phyloP scores from a whole-genome alignment of 352 stramenopile genomes.

The Globisporangium paddicum region DNA sequence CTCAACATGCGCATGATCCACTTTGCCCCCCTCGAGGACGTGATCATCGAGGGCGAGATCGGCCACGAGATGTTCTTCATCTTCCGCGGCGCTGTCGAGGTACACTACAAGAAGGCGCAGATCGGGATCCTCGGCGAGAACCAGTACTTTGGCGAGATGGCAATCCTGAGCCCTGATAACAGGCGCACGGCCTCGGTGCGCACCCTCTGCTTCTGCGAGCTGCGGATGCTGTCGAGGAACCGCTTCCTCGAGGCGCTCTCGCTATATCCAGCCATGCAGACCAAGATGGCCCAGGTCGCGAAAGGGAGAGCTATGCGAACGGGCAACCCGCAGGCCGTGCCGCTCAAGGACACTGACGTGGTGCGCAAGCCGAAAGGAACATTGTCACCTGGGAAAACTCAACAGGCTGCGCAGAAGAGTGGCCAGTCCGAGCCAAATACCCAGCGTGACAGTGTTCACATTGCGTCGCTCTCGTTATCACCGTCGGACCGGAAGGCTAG shows the following conservation, averaged over 20 bases:
- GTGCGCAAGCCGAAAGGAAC: background rate
- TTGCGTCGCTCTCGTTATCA: background rate
- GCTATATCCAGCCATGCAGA: conserved; percentile 63
- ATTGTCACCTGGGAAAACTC: background rate
- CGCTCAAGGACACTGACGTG: conserved; percentile 6
- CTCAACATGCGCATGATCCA: conserved; percentile 83
- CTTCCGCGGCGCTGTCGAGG: conserved; percentile 72
- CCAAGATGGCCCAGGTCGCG: conserved; percentile 53
- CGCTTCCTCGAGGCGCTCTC: conserved; percentile 73
- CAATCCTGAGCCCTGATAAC: conserved; percentile 74
- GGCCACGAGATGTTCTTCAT: conserved; percentile 87
- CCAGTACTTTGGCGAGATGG: conserved; percentile 85
- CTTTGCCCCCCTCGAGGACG: conserved; percentile 70
- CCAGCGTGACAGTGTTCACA: background rate
- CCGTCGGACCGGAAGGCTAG: background rate
- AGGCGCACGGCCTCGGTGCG: conserved; percentile 64
- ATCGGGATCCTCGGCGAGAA: conserved; percentile 68
- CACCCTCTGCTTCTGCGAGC: conserved; percentile 75
- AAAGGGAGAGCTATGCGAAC: conserved; percentile 19
- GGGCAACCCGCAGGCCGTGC: conserved; percentile 9
- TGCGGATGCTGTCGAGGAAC: conserved; percentile 75
- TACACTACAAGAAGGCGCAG: conserved; percentile 52
- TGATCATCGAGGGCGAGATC: conserved; percentile 78
- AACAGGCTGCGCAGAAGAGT: background rate
- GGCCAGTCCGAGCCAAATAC: background rate